These are phyloP conservation scores for Pyrenochaeta sp. DNA, from an alignment of 2,329 filamentous ascomycete genomes.

Conservation along the genomic window DNA sequence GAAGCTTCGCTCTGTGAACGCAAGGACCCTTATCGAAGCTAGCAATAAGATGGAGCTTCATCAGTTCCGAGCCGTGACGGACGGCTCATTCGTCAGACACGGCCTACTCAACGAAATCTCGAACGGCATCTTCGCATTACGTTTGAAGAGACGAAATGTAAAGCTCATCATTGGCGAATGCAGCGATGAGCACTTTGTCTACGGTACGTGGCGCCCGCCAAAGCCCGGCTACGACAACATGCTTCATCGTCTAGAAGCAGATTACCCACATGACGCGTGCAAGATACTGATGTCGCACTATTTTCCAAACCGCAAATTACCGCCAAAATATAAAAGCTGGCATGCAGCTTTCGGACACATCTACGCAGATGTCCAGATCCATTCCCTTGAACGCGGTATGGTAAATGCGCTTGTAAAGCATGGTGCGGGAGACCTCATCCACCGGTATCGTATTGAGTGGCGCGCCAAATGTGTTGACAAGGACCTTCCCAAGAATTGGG, in stretches of 20 bases:
- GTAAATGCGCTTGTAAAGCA: conserved; percentile 54
- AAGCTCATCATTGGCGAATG: conserved; percentile 65
- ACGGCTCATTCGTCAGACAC: conserved; percentile 57
- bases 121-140: conserved; percentile 57
- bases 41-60: conserved; percentile 56
- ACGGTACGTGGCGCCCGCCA: conserved; percentile 61
- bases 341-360: conserved; percentile 61
- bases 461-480: conserved; percentile 58
- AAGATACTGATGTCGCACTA: conserved; percentile 56
- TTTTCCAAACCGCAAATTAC: conserved; percentile 53
- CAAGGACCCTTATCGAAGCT: conserved; percentile 54
- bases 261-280: conserved; percentile 59
- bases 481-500: conserved; percentile 57
- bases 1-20: conserved; percentile 53
- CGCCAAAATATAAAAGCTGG: conserved; percentile 56
- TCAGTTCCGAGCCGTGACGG: conserved; percentile 64
- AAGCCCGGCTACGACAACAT: conserved; percentile 52
- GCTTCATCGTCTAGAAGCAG: conserved; percentile 58
- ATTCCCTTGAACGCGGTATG: conserved; percentile 62
- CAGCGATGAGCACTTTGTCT: conserved; percentile 62
- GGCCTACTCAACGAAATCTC: conserved; percentile 58
- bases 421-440: conserved; percentile 56
- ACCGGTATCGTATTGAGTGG: conserved; percentile 65
- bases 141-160: conserved; percentile 56
- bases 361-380: conserved; percentile 66